Evolutionary conservation across 2,329 filamentous ascomycete species (phyloP), one percentile per base, ranked within the genome.

Genomic region (Falciphora oryzae): DNA sequence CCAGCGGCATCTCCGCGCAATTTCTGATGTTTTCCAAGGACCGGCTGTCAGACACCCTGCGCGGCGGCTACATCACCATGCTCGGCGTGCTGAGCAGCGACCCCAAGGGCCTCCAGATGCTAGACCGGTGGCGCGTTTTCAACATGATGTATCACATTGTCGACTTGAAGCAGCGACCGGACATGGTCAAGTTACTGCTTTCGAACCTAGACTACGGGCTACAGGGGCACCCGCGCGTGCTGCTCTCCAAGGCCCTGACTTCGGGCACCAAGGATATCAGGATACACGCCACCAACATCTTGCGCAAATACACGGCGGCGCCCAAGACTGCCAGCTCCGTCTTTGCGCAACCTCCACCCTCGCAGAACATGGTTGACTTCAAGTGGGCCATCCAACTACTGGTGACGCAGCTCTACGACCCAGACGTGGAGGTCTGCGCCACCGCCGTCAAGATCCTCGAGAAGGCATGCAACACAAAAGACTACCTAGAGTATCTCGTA

Each of bases 91-190:
- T 99, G 65, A 98, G 90, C 70, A 89, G 89, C 63, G 92, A 97
- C 71, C 79, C 85, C 0, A 91, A 89, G 70, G 95, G 95, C 0
- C 82, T 98, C 29, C 87, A 90, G 67, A 94, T 99, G 78, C 85
- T 99, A 73, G 94, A 98, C 74, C 84, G 92, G 70, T 98, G 95
- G 94, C 92, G 93, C 70, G 96, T 99, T 83, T 93, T 97, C 78
- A 98, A 98, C 76, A 99, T 99, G 92, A 96, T 98, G 83, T 99
- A 99, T 74, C 95, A 98, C 76, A 97, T 99, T 67, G 85, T 97
- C 65, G 94, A 98, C 72, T 82, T 97, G 59, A 92, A 91, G 70
- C 90, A 95, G 75, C 89, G 95, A 2, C 92, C 94, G 59, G 95
- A 99, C 74, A 81, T 99, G 66, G 92, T 98, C 73, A 92, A 93